Conservation (phyloP, 805 yeast species). For the Jamesozyma gamospora region DNA sequence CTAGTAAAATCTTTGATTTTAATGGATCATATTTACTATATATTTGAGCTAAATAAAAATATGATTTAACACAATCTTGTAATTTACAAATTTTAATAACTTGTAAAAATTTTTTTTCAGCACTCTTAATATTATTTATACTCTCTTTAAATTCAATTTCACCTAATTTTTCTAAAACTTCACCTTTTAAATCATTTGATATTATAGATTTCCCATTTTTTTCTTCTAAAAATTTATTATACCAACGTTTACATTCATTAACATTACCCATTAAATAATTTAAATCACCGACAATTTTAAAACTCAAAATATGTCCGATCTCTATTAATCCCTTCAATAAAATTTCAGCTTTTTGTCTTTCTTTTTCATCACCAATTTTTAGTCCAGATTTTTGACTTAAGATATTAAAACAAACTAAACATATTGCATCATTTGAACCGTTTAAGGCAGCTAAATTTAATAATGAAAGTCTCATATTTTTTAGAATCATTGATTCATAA, state of each 20-base stretch:
- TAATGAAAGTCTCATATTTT: constrained; percentile 49
- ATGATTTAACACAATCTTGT: constrained; percentile 61
- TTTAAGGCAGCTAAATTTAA: constrained; percentile 77
- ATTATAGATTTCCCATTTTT: constrained; percentile 35
- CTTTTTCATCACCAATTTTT: constrained; percentile 34
- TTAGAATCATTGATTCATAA: constrained; percentile 4
- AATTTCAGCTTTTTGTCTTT: constrained; percentile 49
- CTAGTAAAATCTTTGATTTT: constrained; percentile 61
- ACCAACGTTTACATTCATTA: constrained; percentile 51
- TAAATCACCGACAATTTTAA: constrained; percentile 72
- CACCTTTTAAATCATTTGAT: constrained; percentile 45
- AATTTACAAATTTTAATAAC: constrained; percentile 53
- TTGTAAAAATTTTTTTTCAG: constrained; percentile 51
- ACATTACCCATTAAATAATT: constrained; percentile 38
- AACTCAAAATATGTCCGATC: constrained; percentile 58
- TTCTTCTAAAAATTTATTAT: constrained; percentile 44
- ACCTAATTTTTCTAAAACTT: constrained; percentile 62
- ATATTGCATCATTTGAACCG: constrained; percentile 74
- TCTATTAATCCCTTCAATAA: constrained; percentile 50
- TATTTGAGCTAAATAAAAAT: constrained; percentile 66
- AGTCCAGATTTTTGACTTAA: constrained; percentile 25
- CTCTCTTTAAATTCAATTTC: constrained; percentile 47
- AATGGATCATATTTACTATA: constrained; percentile 53
- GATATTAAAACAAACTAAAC: constrained; percentile 61
- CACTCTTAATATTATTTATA: constrained; percentile 29